Conservation (phyloP, 108 stramenopile species). For the Nannochloropsis gaditana region DNA sequence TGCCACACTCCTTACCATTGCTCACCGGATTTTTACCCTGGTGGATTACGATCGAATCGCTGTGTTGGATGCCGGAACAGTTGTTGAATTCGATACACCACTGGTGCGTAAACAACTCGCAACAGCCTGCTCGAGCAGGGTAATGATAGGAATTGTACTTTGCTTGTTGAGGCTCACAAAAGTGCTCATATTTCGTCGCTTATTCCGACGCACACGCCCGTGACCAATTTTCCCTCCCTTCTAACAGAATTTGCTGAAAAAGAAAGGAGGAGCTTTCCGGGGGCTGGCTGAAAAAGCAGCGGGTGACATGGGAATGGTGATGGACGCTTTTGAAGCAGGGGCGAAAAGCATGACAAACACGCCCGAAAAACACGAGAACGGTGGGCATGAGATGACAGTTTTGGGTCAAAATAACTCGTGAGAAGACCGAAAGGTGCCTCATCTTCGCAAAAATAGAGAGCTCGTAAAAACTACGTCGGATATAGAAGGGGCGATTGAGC, state of each 20-base stretch:
- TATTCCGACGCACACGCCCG: no score
- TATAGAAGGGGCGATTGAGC: no score
- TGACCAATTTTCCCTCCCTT: no score
- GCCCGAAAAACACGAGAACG: background rate
- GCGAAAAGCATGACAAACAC: background rate
- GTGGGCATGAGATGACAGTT: background rate
- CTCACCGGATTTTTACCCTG: slow-evolving; percentile 71
- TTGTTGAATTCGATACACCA: slow-evolving; percentile 20
- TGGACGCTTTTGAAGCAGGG: background rate
- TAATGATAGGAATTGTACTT: background rate
- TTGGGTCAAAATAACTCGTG: no score
- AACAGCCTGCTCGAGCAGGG: slow-evolving; percentile 7
- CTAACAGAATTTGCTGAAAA: background rate
- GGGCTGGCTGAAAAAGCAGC: background rate
- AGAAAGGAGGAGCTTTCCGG: background rate
- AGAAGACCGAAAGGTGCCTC: no score
- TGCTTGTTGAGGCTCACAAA: no score
- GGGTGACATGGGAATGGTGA: slow-evolving; percentile 4
- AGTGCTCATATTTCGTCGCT: no score
- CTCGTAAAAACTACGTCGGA: no score
- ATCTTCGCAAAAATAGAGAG: no score
- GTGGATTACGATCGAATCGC: slow-evolving; percentile 76
- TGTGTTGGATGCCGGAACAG: slow-evolving; percentile 67
- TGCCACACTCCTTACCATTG: slow-evolving; percentile 73
- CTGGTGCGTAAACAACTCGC: slow-evolving; percentile 10